Conservation (phyloP, 768 basidiomycete species). For the Hericium alpestre region DNA sequence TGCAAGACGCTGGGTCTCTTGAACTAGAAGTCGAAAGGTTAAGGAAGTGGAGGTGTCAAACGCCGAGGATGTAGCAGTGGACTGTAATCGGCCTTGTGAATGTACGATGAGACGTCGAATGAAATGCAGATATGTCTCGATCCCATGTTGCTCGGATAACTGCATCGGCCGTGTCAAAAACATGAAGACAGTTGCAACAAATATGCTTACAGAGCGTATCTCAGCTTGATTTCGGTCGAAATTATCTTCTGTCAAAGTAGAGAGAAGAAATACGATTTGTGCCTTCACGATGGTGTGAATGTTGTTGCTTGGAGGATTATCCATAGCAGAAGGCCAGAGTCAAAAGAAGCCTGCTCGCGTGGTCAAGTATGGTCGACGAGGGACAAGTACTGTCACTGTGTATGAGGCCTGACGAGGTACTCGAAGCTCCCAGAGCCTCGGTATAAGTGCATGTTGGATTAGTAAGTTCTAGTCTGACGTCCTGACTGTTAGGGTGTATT, state of each 20-base stretch:
- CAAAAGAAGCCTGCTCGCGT: too few relatives aligned
- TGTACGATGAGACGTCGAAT: slow-evolving; percentile 91
- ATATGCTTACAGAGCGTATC: slow-evolving; percentile 76
- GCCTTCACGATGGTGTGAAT: slow-evolving; percentile 91
- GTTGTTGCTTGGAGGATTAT: slow-evolving; percentile 73
- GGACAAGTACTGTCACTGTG: too few relatives aligned
- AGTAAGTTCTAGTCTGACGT: too few relatives aligned
- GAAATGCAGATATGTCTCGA: slow-evolving; percentile 96
- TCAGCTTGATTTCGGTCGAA: slow-evolving; percentile 90
- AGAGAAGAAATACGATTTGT: slow-evolving; percentile 95
- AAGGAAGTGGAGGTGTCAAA: slow-evolving; percentile 70
- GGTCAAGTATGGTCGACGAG: too few relatives aligned
- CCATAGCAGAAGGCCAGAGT: slow-evolving; percentile 66
- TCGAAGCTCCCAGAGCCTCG: too few relatives aligned
- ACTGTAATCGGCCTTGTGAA: slow-evolving; percentile 61
- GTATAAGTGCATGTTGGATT: too few relatives aligned
- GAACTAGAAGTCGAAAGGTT: slow-evolving; percentile 75
- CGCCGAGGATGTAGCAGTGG: slow-evolving; percentile 46
- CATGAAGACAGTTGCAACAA: not conserved
- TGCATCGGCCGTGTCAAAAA: slow-evolving; percentile 25
- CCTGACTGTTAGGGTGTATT: too few relatives aligned
- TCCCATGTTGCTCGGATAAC: slow-evolving; percentile 94
- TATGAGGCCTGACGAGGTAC: too few relatives aligned
- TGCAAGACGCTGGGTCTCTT: slow-evolving; percentile 82
- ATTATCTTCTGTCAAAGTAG: slow-evolving; percentile 93